Conservation (phyloP, 495 filamentous ascomycete species). For the Massariosphaeria phaeospora region DNA sequence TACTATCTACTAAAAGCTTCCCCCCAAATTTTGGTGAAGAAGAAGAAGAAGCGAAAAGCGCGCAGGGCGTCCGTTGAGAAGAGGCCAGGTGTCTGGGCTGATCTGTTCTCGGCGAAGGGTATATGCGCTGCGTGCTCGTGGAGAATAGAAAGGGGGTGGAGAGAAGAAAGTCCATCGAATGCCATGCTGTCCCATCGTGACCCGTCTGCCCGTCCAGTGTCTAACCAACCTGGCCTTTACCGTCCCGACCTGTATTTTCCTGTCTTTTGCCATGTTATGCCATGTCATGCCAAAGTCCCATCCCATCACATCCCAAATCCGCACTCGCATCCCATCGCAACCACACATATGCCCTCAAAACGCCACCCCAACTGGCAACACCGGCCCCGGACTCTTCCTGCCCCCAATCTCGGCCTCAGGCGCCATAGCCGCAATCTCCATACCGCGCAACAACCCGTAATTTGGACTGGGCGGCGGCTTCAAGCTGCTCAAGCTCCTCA, state of each 20-base stretch:
- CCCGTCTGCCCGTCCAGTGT: neutral
- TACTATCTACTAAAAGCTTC: no score
- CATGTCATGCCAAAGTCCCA: neutral
- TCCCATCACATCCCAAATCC: neutral
- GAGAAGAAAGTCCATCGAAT: no score
- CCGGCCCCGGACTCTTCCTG: constrained; percentile 23
- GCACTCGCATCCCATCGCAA: neutral
- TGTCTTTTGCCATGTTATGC: neutral
- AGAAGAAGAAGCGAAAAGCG: neutral
- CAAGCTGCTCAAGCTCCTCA: neutral
- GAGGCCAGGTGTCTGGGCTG: neutral
- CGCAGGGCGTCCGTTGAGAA: constrained; percentile 1
- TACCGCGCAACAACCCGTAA: constrained; percentile 20
- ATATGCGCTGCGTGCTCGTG: constrained; percentile 1
- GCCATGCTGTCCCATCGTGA: no score
- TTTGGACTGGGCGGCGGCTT: constrained; percentile 22
- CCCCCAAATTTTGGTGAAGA: neutral
- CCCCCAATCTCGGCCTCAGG: neutral
- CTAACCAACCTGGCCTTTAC: neutral
- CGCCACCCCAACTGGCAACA: constrained; percentile 22
- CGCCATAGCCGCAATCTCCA: constrained; percentile 11
- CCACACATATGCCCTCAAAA: neutral
- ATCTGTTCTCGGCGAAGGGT: constrained; percentile 4
- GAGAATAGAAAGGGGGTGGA: neutral
- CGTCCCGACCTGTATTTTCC: neutral